phyloP scores from a whole-genome alignment of 2,329 filamentous ascomycete genomes.

The Ophiosphaerella korrae region DNA sequence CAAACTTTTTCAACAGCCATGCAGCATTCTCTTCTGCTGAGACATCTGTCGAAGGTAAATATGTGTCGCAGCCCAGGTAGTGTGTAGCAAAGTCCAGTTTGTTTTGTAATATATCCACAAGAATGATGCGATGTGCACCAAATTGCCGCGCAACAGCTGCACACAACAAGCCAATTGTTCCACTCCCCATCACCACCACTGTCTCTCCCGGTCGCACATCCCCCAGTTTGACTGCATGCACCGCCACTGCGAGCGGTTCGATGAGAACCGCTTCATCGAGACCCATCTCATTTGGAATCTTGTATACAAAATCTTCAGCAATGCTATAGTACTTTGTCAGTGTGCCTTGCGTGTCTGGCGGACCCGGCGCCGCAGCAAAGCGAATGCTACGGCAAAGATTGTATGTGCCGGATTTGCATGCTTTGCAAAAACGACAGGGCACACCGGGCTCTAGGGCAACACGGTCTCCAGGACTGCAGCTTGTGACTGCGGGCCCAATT shows the following conservation, averaged over 20 bases:
- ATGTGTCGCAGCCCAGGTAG: conserved; percentile 76
- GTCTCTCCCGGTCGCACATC: conserved; percentile 81
- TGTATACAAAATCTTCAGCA: conserved; percentile 89
- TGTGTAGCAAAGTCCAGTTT: conserved; percentile 81
- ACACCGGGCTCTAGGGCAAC: conserved; percentile 92
- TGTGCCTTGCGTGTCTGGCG: conserved; percentile 67
- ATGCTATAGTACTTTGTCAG: conserved; percentile 89
- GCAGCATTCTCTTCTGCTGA: conserved; percentile 72
- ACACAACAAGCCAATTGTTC: conserved; percentile 87
- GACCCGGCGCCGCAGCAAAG: conserved; percentile 88
- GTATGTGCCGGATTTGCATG: conserved; percentile 87
- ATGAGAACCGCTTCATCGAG: conserved; percentile 87
- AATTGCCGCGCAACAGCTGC: conserved; percentile 67
- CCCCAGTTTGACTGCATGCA: conserved; percentile 83
- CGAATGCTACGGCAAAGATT: conserved; percentile 85
- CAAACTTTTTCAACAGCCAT: conserved; percentile 61
- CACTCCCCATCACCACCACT: conserved; percentile 85
- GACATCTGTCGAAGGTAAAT: conserved; percentile 62
- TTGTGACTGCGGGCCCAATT: conserved; percentile 75
- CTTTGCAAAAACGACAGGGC: conserved; percentile 84
- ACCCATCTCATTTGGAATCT: conserved; percentile 79
- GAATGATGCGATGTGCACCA: conserved; percentile 83
- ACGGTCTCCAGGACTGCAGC: conserved; percentile 79
- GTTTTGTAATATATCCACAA: conserved; percentile 88
- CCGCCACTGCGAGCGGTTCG: conserved; percentile 84